A percentile compares a stretch with the other conserved stretches of the same genome.
phyloP scores from a whole-genome alignment of 495 filamentous ascomycete species.

The Pyronema omphalodes region DNA sequence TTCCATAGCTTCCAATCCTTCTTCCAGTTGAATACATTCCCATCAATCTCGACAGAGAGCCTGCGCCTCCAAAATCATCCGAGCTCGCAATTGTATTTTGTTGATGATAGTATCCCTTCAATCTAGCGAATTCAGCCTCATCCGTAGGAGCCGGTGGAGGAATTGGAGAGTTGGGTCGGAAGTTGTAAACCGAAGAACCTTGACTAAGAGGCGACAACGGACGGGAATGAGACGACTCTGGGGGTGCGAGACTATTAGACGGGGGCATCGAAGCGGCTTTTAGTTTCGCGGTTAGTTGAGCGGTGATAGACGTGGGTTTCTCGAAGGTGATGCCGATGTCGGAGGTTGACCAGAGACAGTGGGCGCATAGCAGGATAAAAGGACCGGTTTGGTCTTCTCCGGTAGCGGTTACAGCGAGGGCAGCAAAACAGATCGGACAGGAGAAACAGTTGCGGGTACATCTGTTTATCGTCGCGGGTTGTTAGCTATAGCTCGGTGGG shows the following conservation, averaged over 20 bases:
- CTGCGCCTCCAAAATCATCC: constrained; percentile 35
- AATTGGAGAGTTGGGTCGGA: constrained; percentile 10
- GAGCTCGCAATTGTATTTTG: constrained; percentile 23
- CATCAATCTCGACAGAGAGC: constrained; percentile 72
- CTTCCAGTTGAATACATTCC: constrained; percentile 54
- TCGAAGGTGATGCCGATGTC: constrained; percentile 84
- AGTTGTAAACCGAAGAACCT: constrained; percentile 10
- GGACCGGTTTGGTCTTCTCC: constrained; percentile 36
- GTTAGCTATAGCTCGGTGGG: not conserved
- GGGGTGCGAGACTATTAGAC: not conserved
- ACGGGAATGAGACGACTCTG: not conserved
- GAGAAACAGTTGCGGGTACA: constrained; percentile 90
- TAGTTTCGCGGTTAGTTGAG: constrained; percentile 48
- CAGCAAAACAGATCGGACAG: constrained; percentile 75
- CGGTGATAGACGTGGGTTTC: constrained; percentile 64
- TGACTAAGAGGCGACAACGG: constrained; percentile 3
- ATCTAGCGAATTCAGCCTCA: constrained; percentile 26
- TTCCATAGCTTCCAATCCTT: constrained; percentile 10
- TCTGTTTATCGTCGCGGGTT: constrained; percentile 28
- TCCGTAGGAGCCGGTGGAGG: not conserved
- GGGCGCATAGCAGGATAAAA: constrained; percentile 66
- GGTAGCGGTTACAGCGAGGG: constrained; percentile 50
- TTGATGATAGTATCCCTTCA: constrained; percentile 52
- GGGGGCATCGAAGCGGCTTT: constrained; percentile 5
- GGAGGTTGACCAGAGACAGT: constrained; percentile 78